Evolutionary conservation across 495 filamentous ascomycete species (phyloP), one percentile per base, ranked within the genome.

Genomic region (Xylaria cubensis): DNA sequence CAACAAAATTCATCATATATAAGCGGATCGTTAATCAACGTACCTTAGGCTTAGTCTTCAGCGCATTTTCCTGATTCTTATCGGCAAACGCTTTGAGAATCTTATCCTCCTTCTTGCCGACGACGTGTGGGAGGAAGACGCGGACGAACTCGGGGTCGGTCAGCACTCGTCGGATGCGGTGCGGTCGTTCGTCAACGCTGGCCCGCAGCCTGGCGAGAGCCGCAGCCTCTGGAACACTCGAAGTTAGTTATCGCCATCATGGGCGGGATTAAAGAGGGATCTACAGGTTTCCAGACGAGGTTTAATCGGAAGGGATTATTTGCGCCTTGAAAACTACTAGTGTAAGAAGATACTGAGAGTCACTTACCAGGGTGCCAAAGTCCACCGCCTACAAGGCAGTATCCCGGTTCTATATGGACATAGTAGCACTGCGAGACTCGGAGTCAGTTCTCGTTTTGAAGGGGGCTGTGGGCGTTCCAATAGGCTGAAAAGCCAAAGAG

Each of bases 41-140:
- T 80, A 95, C 92, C 89, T 94, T 95, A 0, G 94, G 94, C 76
- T 92, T 92, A 48, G 88, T 94, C 85, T 96, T 96, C 13, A 97
- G 83, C 55, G 92, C 92, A 67, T 87, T 91, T 73, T 90, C 90
- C 71, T 84, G 80, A 74, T 95, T 97, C 56, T 81, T 78, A 56
- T 81, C 85, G 12, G 88, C 85, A 81, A 96, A 96, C 3, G 92
- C 92, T 56, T 87, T 82, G 3, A 95, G 83, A 69, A 87, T 79
- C 66, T 70, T 77, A 70, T 88, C 86, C 69, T 88, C 84, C 62
- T 90, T 84, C 36, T 86, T 74, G 32, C 69, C 69, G 13, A 59
- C 29, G 32, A 85, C 83, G 12, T 85, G 85, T 1, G 86, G 85
- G 36, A 96, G 84, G 78, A 95, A 92, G 46, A 86, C 86, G 51